These are phyloP conservation scores for Malania oleifera DNA, from an alignment of 164 flowering plant species.

Conservation along the genomic window DNA sequence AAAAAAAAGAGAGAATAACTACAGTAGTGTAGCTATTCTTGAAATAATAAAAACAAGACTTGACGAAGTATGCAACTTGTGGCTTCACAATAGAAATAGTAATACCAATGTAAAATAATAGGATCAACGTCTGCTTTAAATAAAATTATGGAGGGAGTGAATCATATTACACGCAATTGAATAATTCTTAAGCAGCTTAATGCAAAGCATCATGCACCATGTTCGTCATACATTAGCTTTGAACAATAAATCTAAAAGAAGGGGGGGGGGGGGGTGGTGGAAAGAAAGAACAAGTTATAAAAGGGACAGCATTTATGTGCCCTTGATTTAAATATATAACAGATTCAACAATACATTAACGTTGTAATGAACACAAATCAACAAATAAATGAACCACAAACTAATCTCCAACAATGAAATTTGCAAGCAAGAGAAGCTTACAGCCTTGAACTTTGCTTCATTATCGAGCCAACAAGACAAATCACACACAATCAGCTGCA, in stretches of 20 bases:
- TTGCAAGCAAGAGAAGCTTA: conserved; percentile 17
- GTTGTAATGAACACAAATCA: conserved; percentile 13
- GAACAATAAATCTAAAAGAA: conserved; percentile 4
- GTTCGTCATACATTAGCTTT: conserved; percentile 16
- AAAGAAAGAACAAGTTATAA: conserved; percentile 13
- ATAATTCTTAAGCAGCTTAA: conserved; percentile 3
- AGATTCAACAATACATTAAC: conserved; percentile 14
- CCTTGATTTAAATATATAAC: conserved; percentile 10
- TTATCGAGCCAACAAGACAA: conserved; percentile 1
- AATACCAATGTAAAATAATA: no score
- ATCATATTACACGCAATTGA: no score
- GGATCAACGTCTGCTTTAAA: no score
- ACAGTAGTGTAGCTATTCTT: no score
- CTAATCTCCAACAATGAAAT: conserved; percentile 16
- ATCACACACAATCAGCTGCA: conserved; percentile 9
- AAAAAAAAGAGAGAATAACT: no score
- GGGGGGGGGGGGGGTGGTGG: no score
- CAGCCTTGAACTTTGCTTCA: conserved; percentile 9
- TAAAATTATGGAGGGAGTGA: no score
- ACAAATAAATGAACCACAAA: conserved; percentile 17
- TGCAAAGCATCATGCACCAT: conserved; percentile 5
- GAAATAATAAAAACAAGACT: no score
- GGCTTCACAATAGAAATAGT: no score
- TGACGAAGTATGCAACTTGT: no score
- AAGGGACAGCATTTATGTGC: conserved; percentile 25